These are phyloP conservation scores for Aspergillus sp. DNA, from an alignment of 2,329 filamentous ascomycete genomes.

Conservation along the genomic window DNA sequence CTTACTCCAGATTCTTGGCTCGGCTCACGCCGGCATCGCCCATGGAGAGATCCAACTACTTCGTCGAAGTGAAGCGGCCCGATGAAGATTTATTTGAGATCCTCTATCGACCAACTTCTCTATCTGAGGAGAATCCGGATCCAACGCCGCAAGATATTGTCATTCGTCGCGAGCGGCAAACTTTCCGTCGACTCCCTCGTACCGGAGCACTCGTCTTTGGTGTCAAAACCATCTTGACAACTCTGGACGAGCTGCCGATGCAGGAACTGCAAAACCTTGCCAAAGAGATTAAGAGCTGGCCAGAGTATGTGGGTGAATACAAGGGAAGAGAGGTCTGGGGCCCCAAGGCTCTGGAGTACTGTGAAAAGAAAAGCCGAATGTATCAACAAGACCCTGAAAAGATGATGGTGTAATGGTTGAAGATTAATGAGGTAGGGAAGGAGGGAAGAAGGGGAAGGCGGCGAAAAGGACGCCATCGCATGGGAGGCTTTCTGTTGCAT, in stretches of 20 bases:
- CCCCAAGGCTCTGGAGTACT: conserved; percentile 40
- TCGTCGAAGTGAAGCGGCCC: conserved; percentile 51
- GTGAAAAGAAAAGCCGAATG: conserved; percentile 27
- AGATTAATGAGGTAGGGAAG: background rate
- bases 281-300: conserved; percentile 50
- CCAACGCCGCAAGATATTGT: conserved; percentile 45
- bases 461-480: background rate
- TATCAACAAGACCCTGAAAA: conserved; percentile 14
- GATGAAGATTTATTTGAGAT: conserved; percentile 42
- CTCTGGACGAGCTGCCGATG: conserved; percentile 43
- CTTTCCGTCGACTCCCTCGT: conserved; percentile 50
- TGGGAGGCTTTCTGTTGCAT: conserved; percentile 22
- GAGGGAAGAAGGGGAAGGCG: conserved; percentile 16
- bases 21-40: conserved; percentile 46
- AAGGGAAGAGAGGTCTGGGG: conserved; percentile 51
- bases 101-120: conserved; percentile 48
- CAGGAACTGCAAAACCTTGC: conserved; percentile 46
- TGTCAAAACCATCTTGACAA: conserved; percentile 51
- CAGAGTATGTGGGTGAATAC: conserved; percentile 47
- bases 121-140: conserved; percentile 43
- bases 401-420: conserved; percentile 20
- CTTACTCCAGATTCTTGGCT: conserved; percentile 45
- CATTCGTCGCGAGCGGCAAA: conserved; percentile 54
- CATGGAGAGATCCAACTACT: conserved; percentile 55
- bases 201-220: conserved; percentile 53